A percentile compares a stretch with the other conserved stretches of the same genome.
Evolutionary conservation across 192 early-diverging fungal species (phyloP).

Genomic region (Podila clonocystis): DNA sequence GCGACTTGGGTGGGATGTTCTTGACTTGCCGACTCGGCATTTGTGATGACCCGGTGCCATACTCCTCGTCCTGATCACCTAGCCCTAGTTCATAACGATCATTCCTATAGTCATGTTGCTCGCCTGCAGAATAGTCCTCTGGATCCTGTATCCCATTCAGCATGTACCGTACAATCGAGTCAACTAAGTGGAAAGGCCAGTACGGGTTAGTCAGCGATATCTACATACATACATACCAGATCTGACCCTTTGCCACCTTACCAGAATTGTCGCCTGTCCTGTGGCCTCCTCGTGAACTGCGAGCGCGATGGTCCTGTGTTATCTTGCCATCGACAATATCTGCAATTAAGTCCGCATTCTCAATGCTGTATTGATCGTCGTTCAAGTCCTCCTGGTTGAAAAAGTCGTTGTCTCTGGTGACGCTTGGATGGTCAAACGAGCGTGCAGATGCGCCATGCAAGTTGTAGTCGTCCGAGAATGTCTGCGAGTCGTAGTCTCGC

Average conservation of each 20-base stretch:
- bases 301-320: not conserved
- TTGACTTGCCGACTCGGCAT: constrained; percentile 11
- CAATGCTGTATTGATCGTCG: constrained; percentile 21
- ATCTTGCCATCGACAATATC: constrained; percentile 34
- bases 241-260: not conserved
- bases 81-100: not conserved
- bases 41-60: constrained; percentile 10
- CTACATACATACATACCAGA: not conserved
- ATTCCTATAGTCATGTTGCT: not conserved
- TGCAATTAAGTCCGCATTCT: constrained; percentile 34
- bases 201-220: not conserved
- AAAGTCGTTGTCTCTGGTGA: constrained; percentile 32
- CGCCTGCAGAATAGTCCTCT: not conserved
- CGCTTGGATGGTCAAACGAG: constrained; percentile 36
- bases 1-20: not conserved
- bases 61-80: constrained; percentile 22
- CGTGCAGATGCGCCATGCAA: constrained; percentile 41
- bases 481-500: constrained; percentile 39
- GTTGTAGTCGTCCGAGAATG: constrained; percentile 46
- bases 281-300: not conserved
- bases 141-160: not conserved
- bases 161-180: not conserved
- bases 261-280: constrained; percentile 24
- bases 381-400: not conserved
- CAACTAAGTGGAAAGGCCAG: not conserved